phyloP scores from a whole-genome alignment of 2,329 filamentous ascomycete species.

The Talaromyces pinophilus region DNA sequence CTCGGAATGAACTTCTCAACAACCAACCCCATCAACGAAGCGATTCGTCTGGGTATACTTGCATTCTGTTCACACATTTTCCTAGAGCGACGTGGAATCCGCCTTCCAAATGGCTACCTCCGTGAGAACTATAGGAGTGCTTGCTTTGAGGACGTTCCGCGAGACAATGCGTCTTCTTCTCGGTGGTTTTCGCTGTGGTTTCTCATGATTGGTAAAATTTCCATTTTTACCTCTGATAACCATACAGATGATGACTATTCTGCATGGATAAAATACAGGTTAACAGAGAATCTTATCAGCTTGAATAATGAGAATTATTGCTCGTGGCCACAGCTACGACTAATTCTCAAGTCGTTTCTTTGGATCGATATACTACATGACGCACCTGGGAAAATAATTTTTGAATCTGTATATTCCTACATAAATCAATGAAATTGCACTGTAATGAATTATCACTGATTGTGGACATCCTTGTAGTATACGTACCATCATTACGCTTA shows the following conservation, averaged over 20 bases:
- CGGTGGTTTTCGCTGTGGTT: background rate
- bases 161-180: background rate
- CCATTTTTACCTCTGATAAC: background rate
- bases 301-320: background rate
- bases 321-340: background rate
- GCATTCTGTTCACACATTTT: background rate
- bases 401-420: background rate
- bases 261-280: background rate
- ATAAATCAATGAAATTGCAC: background rate
- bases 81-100: background rate
- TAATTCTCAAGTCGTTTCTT: background rate
- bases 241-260: background rate
- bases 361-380: background rate
- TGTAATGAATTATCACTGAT: background rate
- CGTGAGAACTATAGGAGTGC: background rate
- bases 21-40: background rate
- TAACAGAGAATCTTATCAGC: background rate
- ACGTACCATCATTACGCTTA: background rate
- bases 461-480: background rate
- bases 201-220: background rate
- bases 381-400: background rate
- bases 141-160: background rate
- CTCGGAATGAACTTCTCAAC: background rate
- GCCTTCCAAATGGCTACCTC: background rate
- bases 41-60: background rate